These are phyloP conservation scores for Hypericum perforatum DNA, from an alignment of 345 rosid species.

Conservation along the genomic window DNA sequence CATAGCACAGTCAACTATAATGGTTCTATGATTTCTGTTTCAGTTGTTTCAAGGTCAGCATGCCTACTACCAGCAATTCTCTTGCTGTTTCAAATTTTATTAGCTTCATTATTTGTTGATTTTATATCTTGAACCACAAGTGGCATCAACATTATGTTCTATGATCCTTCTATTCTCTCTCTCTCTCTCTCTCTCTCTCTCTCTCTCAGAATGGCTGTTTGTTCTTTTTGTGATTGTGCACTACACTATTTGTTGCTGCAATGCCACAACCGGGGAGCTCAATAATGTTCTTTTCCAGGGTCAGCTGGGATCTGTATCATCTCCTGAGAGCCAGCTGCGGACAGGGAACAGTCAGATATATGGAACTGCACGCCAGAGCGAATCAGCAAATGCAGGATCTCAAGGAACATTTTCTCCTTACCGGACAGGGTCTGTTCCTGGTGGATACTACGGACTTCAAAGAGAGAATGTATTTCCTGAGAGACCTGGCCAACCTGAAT, in stretches of 20 bases:
- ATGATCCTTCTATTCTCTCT: no score
- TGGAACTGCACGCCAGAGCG: constrained; percentile 55
- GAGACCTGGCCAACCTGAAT: constrained; percentile 93
- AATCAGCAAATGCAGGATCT: constrained; percentile 43
- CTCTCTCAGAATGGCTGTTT: no score
- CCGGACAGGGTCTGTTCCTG: constrained; percentile 54
- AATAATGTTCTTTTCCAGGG: constrained; percentile 59
- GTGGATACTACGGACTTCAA: constrained; percentile 69
- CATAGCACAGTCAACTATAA: no score
- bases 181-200: no score
- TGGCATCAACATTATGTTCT: no score
- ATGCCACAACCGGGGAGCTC: constrained; percentile 6
- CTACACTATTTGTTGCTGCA: no score
- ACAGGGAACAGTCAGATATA: constrained; percentile 43
- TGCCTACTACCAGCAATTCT: no score
- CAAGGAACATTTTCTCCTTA: constrained; percentile 48
- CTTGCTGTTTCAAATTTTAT: no score
- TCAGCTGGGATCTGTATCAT: constrained; percentile 74
- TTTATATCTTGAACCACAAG: no score
- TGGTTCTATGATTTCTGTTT: no score
- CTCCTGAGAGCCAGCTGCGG: constrained; percentile 65
- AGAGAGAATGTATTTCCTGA: constrained; percentile 87
- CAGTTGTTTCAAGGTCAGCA: no score
- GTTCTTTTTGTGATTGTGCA: neutral
- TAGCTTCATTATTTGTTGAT: no score